phyloP scores from a whole-genome alignment of 768 basidiomycete species.

The Steccherinum ochraceum region DNA sequence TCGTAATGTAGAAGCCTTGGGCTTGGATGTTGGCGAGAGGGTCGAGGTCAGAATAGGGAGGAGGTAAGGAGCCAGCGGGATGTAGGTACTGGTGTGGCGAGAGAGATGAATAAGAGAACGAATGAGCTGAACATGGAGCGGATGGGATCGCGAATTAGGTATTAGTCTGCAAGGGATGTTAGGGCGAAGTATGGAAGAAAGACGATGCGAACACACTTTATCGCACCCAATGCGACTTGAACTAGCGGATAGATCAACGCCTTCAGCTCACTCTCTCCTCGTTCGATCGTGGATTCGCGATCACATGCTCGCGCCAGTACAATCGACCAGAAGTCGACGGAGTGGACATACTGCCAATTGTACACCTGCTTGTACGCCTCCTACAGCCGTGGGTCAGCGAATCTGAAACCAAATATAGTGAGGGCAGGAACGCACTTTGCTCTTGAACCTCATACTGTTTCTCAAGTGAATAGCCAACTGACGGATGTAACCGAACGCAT shows the following conservation, averaged over 20 bases:
- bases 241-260: conserved; percentile 94
- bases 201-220: conserved; percentile 56
- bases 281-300: conserved; percentile 42
- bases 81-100: conserved; percentile 76
- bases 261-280: conserved; percentile 69
- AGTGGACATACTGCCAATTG: conserved; percentile 98
- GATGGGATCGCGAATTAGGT: conserved; percentile 86
- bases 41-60: conserved; percentile 79
- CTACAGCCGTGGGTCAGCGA: conserved; percentile 28
- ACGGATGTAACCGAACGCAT: conserved; percentile 93
- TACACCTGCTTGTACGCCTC: conserved; percentile 93
- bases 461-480: conserved; percentile 91
- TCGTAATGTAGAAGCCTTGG: conserved; percentile 79
- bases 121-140: conserved; percentile 88
- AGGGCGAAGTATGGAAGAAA: no score
- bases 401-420: conserved; percentile 9
- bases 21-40: conserved; percentile 59
- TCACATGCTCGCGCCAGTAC: conserved; percentile 82
- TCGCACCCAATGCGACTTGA: conserved; percentile 88
- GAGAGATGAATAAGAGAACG: conserved; percentile 85
- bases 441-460: conserved; percentile 84
- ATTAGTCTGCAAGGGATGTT: conserved; percentile 73
- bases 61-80: conserved; percentile 83
- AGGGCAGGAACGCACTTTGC: conserved; percentile 55
- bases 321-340: conserved; percentile 92